These are phyloP conservation scores for Pyrenula aspistea DNA, from an alignment of 495 filamentous ascomycete species.

Conservation along the genomic window DNA sequence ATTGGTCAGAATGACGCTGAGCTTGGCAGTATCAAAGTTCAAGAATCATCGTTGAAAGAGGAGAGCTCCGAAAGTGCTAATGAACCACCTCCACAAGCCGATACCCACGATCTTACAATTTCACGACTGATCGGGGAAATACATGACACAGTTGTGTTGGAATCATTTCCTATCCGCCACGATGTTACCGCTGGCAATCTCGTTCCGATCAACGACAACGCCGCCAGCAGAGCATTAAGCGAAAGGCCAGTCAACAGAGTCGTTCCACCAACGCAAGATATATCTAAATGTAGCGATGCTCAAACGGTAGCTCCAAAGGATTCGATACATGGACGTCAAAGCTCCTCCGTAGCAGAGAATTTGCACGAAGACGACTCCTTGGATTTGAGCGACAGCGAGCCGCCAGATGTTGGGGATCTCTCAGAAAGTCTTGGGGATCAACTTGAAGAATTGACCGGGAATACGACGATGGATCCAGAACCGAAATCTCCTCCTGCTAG, in stretches of 20 bases:
- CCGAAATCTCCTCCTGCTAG: background rate
- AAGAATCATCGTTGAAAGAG: background rate
- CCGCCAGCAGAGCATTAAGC: background rate
- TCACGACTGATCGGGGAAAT: background rate
- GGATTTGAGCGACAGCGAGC: background rate
- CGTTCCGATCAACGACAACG: background rate
- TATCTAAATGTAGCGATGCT: background rate
- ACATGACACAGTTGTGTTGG: background rate
- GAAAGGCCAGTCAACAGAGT: background rate
- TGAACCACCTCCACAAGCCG: background rate
- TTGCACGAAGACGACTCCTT: background rate
- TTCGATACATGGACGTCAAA: background rate
- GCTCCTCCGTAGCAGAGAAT: background rate
- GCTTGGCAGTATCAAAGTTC: background rate
- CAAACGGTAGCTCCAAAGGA: background rate
- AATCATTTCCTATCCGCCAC: background rate
- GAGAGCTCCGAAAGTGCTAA: background rate
- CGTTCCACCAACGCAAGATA: background rate
- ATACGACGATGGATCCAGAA: background rate
- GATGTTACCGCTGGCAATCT: background rate
- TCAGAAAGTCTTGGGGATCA: background rate
- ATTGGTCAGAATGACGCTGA: background rate
- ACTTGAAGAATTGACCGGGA: background rate
- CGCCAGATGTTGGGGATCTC: background rate
- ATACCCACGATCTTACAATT: background rate